Evolutionary conservation across 192 early-diverging fungal species (phyloP), one percentile per base, ranked within the genome.

Genomic region (Entomortierella beljakovae): DNA sequence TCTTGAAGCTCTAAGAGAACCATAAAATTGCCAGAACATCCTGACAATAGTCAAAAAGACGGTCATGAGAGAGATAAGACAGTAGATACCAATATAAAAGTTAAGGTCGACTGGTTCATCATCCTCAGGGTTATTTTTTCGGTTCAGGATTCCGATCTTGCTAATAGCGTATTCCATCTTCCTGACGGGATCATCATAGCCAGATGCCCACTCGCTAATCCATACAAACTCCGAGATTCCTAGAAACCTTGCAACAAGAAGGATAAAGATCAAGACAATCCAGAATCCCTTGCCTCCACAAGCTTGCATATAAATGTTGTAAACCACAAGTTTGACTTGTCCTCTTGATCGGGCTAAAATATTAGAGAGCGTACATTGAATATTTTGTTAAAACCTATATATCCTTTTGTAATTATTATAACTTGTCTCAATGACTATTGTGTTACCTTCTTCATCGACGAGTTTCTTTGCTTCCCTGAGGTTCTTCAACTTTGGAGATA

Each of bases 261-360:
- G 69, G 0, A 85, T 55, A 31, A 84, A 68, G 5, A 72, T 46
- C 11, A 91, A 16, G 8, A 89, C 32, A 48, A 88, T 32, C 93
- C 93, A 94, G 71, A 87, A 88, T 53, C 81, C 70, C 8, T 63
- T 26, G 20, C 85, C 70, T n/a, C 93, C 93, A 42, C 86, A 89
- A 40, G 88, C 86, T 43, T 75, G 79, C 65, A 93, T 62, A 77
- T 98, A 99, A 26, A 87, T 82, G 6, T 87, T 62, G 86, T 96
- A 99, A 9, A 99, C 88, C 33, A 82, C 31, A 1, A 84, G 64
- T 42, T 88, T 90, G 62, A 99, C 95, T 34, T 87, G 88, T 25
- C 98, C 98, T n/a, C 87, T 86, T 11, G 90, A 92, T 28, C 86
- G 86, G 20, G 70, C 83, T 84, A 52, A 0, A n/a, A n/a, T n/a